Evolutionary conservation across 305 asterid species (phyloP).

Genomic region (Ajuga reptans): DNA sequence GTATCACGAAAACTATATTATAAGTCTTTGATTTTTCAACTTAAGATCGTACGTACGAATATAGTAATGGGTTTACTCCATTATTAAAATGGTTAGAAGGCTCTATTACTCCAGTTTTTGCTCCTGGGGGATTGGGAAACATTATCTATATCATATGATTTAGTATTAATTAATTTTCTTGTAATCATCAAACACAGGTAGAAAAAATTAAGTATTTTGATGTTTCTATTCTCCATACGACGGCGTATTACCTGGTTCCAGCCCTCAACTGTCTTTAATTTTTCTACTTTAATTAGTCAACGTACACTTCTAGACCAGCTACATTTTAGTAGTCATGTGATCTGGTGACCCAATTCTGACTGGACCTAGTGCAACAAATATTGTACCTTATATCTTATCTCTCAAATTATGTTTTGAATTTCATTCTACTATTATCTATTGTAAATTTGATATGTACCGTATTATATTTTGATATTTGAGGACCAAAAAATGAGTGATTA

Average conservation of each 20-base stretch:
- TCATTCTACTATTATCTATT: too few relatives aligned
- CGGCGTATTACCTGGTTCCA: slow-evolving; percentile 23
- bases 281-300: slow-evolving; percentile 39
- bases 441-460: too few relatives aligned
- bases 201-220: slow-evolving; percentile 38
- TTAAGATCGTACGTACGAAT: slow-evolving; percentile 28
- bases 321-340: slow-evolving; percentile 50
- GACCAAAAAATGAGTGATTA: too few relatives aligned
- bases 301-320: slow-evolving; percentile 40
- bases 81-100: slow-evolving; percentile 43
- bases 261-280: slow-evolving; percentile 34
- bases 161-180: slow-evolving; percentile 18
- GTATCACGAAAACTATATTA: slow-evolving; percentile 25
- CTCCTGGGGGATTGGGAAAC: slow-evolving; percentile 66
- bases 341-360: slow-evolving; percentile 24
- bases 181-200: slow-evolving; percentile 32
- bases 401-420: slow-evolving; percentile 14
- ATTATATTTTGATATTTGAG: not conserved
- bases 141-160: slow-evolving; percentile 57
- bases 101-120: slow-evolving; percentile 34
- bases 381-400: slow-evolving; percentile 26
- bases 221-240: not conserved
- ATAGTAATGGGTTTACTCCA: slow-evolving; percentile 24
- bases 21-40: slow-evolving; percentile 13
- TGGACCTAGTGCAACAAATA: slow-evolving; percentile 34